Evolutionary conservation across 805 yeast genomes (phyloP), one percentile per base, ranked within the genome.

Genomic region (Kockiozyma suomiensis): DNA sequence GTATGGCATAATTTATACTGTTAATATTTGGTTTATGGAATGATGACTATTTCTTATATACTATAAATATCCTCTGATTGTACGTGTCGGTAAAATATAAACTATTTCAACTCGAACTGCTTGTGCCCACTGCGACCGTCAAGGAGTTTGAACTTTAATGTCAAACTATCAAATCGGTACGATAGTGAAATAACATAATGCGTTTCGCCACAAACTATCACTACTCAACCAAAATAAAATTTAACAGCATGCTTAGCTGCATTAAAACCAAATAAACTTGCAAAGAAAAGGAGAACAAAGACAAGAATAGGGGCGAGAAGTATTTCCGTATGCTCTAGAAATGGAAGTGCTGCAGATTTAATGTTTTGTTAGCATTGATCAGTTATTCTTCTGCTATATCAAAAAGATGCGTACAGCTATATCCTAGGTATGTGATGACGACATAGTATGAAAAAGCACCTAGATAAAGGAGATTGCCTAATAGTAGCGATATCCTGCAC

Each of bases 361-460:
- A n/a, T 4, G 38, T 33, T 13, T 33, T 33, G n/a, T 13, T 33
- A 33, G 12, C 12, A 13, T 33, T 33, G n/a, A 33, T 13, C n/a
- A 33, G n/a, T 13, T 33, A 33, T 4, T 5, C 38, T n/a, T n/a
- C n/a, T n/a, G n/a, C n/a, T n/a, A n/a, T n/a, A 33, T 33, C n/a
- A 33, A n/a, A 13, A 13, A 3, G 2, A 33, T 4, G n/a, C 69
- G 10, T 58, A 61, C 89, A 78, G 77, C 89, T 82, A 76, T 88
- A 92, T n/a, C 97, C 97, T 69, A 90, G 84, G 71, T 91, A 91
- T 1, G 97, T 86, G 54, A 91, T 81, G 55, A 88, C 79, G 68
- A 85, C 84, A 74, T 92, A 92, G 71, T 88, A 88, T 19, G 86
- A 82, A 50, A 88, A 74, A 30, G 96, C 86, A 4, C 82, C 82